These are phyloP conservation scores for Boletus rex-veris DNA, from an alignment of 768 basidiomycete species.

Conservation along the genomic window DNA sequence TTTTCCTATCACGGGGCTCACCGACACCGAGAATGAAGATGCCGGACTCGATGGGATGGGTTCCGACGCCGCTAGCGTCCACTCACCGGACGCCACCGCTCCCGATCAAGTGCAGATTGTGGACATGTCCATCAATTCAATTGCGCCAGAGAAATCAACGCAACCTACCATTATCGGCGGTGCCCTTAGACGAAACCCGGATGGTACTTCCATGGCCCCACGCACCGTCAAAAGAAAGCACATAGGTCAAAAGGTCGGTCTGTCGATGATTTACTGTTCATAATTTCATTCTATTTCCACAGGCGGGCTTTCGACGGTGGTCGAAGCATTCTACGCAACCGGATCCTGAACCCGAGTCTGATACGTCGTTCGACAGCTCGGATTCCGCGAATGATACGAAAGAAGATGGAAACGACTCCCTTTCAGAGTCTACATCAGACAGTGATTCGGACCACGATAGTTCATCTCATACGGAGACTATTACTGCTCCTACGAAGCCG, in stretches of 20 bases:
- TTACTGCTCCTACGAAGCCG: constrained; percentile 33
- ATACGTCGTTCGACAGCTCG: constrained; percentile 75
- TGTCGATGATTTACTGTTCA: not conserved
- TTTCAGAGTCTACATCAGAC: constrained; percentile 14
- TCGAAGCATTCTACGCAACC: constrained; percentile 33
- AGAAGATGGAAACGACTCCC: constrained; percentile 22
- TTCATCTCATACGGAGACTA: constrained; percentile 14
- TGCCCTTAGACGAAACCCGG: constrained; percentile 61
- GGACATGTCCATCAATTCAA: constrained; percentile 14
- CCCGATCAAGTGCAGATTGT: constrained; percentile 8
- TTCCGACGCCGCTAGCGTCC: constrained; percentile 13
- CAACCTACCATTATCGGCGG: constrained; percentile 46
- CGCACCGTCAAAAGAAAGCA: constrained; percentile 42
- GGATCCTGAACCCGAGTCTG: constrained; percentile 37
- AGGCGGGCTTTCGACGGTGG: constrained; percentile 53
- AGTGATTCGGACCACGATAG: constrained; percentile 16
- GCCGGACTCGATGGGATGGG: constrained; percentile 33
- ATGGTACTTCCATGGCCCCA: constrained; percentile 57
- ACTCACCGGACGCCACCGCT: not conserved
- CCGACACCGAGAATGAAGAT: constrained; percentile 34
- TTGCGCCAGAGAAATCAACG: constrained; percentile 10
- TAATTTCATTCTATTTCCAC: constrained; percentile 3
- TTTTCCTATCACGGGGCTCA: constrained; percentile 3
- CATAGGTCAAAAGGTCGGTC: constrained; percentile 44
- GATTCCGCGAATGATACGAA: constrained; percentile 64